These are phyloP conservation scores for Kazachstania sp. DNA, from an alignment of 1,139 yeast species.

Conservation along the genomic window DNA sequence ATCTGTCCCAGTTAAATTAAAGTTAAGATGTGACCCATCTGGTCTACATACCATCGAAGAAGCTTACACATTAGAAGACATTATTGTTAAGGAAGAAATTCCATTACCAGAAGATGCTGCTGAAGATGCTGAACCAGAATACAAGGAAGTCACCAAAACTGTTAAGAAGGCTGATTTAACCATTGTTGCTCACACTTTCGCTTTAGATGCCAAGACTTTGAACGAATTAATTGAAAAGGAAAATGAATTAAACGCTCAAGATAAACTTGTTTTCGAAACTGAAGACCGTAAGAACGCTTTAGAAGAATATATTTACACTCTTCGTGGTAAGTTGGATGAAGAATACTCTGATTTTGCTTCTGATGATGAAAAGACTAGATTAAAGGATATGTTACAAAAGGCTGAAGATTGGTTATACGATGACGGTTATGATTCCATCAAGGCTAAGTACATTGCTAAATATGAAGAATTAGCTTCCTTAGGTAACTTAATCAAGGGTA, in stretches of 20 bases:
- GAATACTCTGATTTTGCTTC: constrained; percentile 82
- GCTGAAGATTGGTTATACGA: constrained; percentile 98
- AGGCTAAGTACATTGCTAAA: constrained; percentile 96
- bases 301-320: constrained; percentile 95
- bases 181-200: constrained; percentile 52
- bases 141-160: constrained; percentile 83
- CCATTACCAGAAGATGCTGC: constrained; percentile 47
- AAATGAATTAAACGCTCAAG: constrained; percentile 75
- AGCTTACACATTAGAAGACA: constrained; percentile 92
- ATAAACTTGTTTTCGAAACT: constrained; percentile 95
- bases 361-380: constrained; percentile 78
- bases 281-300: constrained; percentile 98
- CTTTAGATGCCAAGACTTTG: constrained; percentile 53
- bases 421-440: constrained; percentile 92
- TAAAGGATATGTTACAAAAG: constrained; percentile 63
- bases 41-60: constrained; percentile 91
- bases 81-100: constrained; percentile 78
- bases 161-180: constrained; percentile 81
- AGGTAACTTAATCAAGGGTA: constrained; percentile 93
- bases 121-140: constrained; percentile 73
- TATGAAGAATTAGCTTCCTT: constrained; percentile 93
- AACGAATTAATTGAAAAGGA: constrained; percentile 69
- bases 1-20: constrained; percentile 79
- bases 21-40: constrained; percentile 94
- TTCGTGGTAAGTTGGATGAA: constrained; percentile 95